Conservation (phyloP, 2,329 filamentous ascomycete species). For the Knoxdaviesia capensis region DNA sequence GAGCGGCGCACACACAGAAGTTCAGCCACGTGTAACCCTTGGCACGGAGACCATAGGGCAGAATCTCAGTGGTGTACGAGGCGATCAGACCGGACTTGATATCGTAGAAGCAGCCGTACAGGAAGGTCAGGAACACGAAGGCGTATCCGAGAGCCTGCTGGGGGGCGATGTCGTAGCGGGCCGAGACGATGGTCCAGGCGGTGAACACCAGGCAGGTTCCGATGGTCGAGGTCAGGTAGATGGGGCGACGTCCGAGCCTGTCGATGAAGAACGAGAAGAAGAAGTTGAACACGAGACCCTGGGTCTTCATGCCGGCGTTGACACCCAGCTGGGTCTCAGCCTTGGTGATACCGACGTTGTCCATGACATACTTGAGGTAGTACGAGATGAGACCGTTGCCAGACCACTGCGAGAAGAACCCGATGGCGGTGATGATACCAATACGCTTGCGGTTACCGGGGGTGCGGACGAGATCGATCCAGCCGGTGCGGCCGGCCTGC, state of each 20-base stretch:
- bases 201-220: constrained; percentile 6
- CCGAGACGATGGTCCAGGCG: constrained; percentile 5
- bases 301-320: constrained; percentile 12
- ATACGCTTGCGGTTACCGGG: constrained; percentile 11
- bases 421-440: constrained; percentile 9
- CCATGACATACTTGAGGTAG: constrained; percentile 16
- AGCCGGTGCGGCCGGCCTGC: constrained; percentile 8
- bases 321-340: constrained; percentile 17
- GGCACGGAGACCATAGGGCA: constrained; percentile 9
- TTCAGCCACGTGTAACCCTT: constrained; percentile 10
- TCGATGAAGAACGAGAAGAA: constrained; percentile 9
- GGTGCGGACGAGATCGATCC: constrained; percentile 7
- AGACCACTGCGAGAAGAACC: constrained; percentile 11
- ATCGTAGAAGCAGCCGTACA: constrained; percentile 14
- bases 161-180: constrained; percentile 1
- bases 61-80: constrained; percentile 9
- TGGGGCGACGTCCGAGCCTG: constrained; percentile 11
- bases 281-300: constrained; percentile 5
- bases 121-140: constrained; percentile 14
- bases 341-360: constrained; percentile 15
- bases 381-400: constrained; percentile 16
- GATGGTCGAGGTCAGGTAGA: constrained; percentile 12
- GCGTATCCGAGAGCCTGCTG: constrained; percentile 6
- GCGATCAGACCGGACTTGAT: constrained; percentile 10
- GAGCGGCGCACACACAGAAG: constrained; percentile 6